Percentiles rank a stretch among this genome's conserved stretches.
Evolutionary conservation across 805 yeast species (phyloP).

Genomic region (Pichia gijzeniarum): DNA sequence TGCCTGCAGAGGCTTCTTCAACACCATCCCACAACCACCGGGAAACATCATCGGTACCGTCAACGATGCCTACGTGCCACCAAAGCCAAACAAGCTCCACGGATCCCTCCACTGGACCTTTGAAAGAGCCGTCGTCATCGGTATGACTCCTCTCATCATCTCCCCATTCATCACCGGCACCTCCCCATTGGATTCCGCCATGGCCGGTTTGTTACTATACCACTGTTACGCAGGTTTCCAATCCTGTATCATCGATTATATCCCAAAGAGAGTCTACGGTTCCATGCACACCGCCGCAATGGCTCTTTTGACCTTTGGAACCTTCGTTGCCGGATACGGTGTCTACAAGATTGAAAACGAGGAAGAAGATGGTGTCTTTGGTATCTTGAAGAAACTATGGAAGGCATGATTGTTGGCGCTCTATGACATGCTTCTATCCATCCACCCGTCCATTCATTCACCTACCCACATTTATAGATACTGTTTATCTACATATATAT

Average conservation of each 20-base stretch:
- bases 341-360: conserved; percentile 60
- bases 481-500: no score
- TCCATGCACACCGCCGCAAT: conserved; percentile 54
- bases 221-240: conserved; percentile 71
- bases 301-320: conserved; percentile 55
- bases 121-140: conserved; percentile 55
- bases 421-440: no score
- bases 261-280: conserved; percentile 70
- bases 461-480: no score
- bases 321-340: conserved; percentile 64
- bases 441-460: no score
- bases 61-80: conserved; percentile 64
- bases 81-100: conserved; percentile 46
- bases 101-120: conserved; percentile 74
- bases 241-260: conserved; percentile 72
- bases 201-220: conserved; percentile 49
- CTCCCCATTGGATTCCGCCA: conserved; percentile 49
- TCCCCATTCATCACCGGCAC: conserved; percentile 55
- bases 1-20: conserved; percentile 20
- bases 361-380: conserved; percentile 58
- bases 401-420: conserved; percentile 17
- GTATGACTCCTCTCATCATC: conserved; percentile 56
- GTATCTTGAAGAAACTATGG: conserved; percentile 33
- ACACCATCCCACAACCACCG: conserved; percentile 52
- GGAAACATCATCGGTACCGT: conserved; percentile 67